Evolutionary conservation across 2,329 filamentous ascomycete genomes (phyloP).

Genomic region (Aureobasidium sp.): DNA sequence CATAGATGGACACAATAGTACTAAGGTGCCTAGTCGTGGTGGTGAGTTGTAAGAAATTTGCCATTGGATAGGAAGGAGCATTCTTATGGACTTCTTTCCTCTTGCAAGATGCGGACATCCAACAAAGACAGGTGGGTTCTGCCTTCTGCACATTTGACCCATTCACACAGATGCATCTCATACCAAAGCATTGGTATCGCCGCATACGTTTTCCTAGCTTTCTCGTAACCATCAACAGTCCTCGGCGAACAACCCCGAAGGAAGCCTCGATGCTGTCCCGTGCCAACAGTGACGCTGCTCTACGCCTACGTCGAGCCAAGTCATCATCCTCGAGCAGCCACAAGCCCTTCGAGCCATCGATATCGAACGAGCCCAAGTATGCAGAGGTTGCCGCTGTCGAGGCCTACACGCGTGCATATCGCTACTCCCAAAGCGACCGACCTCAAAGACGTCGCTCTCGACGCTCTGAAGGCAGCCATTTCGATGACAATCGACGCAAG

Average conservation of each 20-base stretch:
- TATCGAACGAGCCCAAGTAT: conserved; percentile 42
- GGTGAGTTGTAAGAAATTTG: too few species aligned
- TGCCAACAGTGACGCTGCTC: conserved; percentile 26
- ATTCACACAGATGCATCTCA: conserved; percentile 13
- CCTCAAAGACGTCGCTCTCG: conserved; percentile 16
- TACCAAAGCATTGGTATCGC: conserved; percentile 15
- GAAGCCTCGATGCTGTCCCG: conserved; percentile 26
- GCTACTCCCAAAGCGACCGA: neutral
- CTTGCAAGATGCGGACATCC: neutral
- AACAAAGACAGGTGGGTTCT: neutral
- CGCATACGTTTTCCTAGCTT: conserved; percentile 15
- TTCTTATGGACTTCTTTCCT: neutral
- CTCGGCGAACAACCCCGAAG: neutral
- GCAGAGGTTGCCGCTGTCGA: conserved; percentile 56
- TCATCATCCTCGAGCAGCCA: conserved; percentile 27
- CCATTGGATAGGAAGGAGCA: neutral
- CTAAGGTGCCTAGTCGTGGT: too few species aligned
- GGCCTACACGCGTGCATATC: conserved; percentile 51
- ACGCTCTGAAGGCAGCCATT: conserved; percentile 29
- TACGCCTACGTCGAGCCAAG: conserved; percentile 28
- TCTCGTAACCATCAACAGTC: neutral
- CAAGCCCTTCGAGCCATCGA: conserved; percentile 41
- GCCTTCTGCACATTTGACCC: neutral
- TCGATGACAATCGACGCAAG: conserved; percentile 22
- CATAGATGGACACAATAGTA: too few species aligned